Percentiles rank a stretch among this genome's conserved stretches.
phyloP scores from a whole-genome alignment of 192 early-diverging fungal species.

The Podila epigama region DNA sequence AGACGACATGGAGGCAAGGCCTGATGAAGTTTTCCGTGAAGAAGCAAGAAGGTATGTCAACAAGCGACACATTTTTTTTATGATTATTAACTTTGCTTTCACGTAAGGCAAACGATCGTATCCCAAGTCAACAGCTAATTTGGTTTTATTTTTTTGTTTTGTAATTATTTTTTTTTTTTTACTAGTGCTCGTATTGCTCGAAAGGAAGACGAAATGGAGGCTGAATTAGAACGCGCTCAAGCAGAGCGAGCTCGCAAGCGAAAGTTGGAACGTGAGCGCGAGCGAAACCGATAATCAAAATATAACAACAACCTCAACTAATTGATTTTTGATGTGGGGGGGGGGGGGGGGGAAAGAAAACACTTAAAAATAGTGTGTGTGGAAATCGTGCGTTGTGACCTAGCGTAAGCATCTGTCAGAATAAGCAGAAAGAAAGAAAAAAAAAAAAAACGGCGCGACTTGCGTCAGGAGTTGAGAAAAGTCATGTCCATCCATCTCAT shows the following conservation, averaged over 20 bases:
- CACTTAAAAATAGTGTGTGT: too few relatives aligned
- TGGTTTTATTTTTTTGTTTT: neutral
- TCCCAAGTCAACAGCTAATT: too few relatives aligned
- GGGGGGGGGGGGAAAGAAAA: too few relatives aligned
- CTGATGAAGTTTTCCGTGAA: slow-evolving; percentile 45
- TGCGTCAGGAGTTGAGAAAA: too few relatives aligned
- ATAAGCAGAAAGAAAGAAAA: too few relatives aligned
- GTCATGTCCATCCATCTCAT: too few relatives aligned
- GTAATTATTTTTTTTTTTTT: neutral
- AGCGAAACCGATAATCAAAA: neutral
- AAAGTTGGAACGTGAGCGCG: slow-evolving; percentile 12
- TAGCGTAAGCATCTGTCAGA: too few relatives aligned
- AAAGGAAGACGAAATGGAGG: slow-evolving; percentile 36
- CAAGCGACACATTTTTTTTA: neutral
- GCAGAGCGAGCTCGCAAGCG: slow-evolving; percentile 19
- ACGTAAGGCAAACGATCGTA: too few relatives aligned
- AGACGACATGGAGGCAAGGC: slow-evolving; percentile 41
- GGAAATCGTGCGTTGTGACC: too few relatives aligned
- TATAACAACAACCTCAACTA: neutral
- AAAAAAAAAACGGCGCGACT: too few relatives aligned
- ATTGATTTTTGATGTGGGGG: too few relatives aligned
- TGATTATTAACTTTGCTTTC: too few relatives aligned
- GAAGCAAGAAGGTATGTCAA: slow-evolving; percentile 41
- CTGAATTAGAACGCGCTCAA: slow-evolving; percentile 29
- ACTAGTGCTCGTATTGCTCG: slow-evolving; percentile 38